A percentile compares a stretch with the other conserved stretches of the same genome.
These are phyloP conservation scores for Lojkania enalia DNA, from an alignment of 2,329 filamentous ascomycete species.

Conservation along the genomic window DNA sequence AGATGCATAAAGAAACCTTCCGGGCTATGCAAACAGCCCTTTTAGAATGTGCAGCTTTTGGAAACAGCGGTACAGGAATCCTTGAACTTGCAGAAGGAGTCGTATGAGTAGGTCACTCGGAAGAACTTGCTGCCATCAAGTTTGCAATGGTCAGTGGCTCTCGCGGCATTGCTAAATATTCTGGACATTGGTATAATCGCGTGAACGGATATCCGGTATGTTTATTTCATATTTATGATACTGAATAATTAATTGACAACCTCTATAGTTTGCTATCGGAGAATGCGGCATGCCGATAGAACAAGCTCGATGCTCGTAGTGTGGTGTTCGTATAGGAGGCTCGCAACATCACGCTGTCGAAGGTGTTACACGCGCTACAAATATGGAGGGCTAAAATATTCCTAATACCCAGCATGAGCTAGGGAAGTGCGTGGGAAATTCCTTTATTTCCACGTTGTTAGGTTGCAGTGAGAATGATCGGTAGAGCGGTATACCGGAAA, in stretches of 20 bases:
- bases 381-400: conserved; percentile 50
- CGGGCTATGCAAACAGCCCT: conserved; percentile 37
- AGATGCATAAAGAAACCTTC: conserved; percentile 33
- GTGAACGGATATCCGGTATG: conserved; percentile 57
- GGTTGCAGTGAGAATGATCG: no score
- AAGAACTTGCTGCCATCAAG: conserved; percentile 52
- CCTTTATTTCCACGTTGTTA: no score
- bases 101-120: conserved; percentile 48
- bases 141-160: conserved; percentile 52
- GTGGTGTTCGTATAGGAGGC: conserved; percentile 61
- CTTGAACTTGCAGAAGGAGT: conserved; percentile 35
- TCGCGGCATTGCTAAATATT: conserved; percentile 45
- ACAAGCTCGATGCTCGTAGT: conserved; percentile 64
- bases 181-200: conserved; percentile 66
- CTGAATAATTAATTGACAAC: background rate
- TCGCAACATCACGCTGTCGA: conserved; percentile 51
- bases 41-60: conserved; percentile 33
- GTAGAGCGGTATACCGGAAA: no score
- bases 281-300: conserved; percentile 71
- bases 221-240: background rate
- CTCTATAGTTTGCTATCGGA: conserved; percentile 58
- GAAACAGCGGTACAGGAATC: conserved; percentile 31
- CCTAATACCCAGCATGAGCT: no score
- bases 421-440: no score
- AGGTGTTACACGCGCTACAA: conserved; percentile 56